Base-by-base conservation (phyloP, 768 basidiomycete species). In the Boletus rex-veris region DNA sequence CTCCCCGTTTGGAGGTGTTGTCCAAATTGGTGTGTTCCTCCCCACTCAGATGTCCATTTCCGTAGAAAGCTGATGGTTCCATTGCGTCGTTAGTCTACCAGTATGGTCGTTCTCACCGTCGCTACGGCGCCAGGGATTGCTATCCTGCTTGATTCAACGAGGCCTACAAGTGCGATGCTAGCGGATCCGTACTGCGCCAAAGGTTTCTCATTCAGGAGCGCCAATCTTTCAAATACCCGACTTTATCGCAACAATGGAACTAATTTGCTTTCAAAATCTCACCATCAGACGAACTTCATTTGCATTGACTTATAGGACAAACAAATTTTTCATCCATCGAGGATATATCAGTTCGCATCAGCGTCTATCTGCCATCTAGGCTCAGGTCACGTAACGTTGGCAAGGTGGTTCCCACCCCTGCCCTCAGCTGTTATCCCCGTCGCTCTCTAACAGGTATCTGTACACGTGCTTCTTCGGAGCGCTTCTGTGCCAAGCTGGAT, bases 351-450 rank as follows among this genome's bases (percentile, higher is more conserved):
- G 48, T 48, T 45, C 19, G 38, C 18, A 48, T 30, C 45, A 55
- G 55, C 46, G 55, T 37, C 33, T 42, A 52, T 66, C 54, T 58
- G 50, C n/a, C 60, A 53, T 53, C 42, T 36, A 16, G n/a, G 14
- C 21, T 31, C 36, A 28, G 28, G 21, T 54, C 63, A 59, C 64
- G 65, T 65, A 64, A 67, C 48, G 26, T 40, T 48, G 41, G 43
- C 43, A 38, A 38, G 37, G 16, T 14, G 2, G 37, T 38, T 38
- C 37, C 37, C 37, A 38, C 15, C 16, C n/a, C 5, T 18, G 12
- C 12, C 12, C 33, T 35, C 33, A 14, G 33, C 14, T 14, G 11
- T 33, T 33, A 33, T 33, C 12, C 33, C 33, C 33, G 33, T 33
- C 33, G 33, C 14, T 33, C 33, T 14, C 33, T 36, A 50, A 62